Evolutionary conservation across 805 yeast species (phyloP).

Genomic region (Candida piceae): DNA sequence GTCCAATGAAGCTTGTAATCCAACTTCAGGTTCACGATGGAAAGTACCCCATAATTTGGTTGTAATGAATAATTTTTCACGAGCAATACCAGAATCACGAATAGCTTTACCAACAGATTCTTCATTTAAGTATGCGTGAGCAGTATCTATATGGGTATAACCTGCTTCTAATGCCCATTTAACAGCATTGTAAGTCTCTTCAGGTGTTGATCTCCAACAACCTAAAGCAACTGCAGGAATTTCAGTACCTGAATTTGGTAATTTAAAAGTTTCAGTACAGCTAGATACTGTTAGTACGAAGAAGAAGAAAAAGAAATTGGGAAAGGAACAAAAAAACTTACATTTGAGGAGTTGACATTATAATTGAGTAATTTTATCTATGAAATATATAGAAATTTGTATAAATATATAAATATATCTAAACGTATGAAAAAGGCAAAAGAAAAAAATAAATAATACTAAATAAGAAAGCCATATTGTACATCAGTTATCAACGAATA

Average conservation of each 20-base stretch:
- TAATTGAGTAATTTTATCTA: too few relatives aligned
- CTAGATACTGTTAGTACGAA: constrained; percentile 3
- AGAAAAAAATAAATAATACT: too few relatives aligned
- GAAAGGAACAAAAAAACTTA: constrained; percentile 7
- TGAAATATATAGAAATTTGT: too few relatives aligned
- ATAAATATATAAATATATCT: too few relatives aligned
- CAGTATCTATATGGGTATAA: constrained; percentile 75
- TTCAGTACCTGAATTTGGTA: constrained; percentile 13
- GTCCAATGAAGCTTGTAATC: constrained; percentile 45
- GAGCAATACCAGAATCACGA: constrained; percentile 33
- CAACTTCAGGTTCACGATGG: constrained; percentile 37
- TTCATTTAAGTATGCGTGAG: constrained; percentile 65
- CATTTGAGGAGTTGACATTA: constrained; percentile 7
- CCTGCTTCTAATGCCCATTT: constrained; percentile 58
- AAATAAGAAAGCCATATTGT: too few relatives aligned
- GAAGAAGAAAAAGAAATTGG: neutral
- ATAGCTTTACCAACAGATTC: constrained; percentile 55
- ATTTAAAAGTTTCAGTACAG: constrained; percentile 6
- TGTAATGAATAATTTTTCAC: constrained; percentile 54
- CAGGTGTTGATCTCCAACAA: constrained; percentile 60
- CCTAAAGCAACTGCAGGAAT: constrained; percentile 74
- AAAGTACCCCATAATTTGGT: constrained; percentile 55
- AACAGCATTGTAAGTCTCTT: constrained; percentile 54
- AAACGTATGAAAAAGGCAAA: too few relatives aligned
- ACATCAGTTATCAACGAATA: too few relatives aligned